Conservation (phyloP, 2,329 filamentous ascomycete genomes). For the Diaporthe amygdali region DNA sequence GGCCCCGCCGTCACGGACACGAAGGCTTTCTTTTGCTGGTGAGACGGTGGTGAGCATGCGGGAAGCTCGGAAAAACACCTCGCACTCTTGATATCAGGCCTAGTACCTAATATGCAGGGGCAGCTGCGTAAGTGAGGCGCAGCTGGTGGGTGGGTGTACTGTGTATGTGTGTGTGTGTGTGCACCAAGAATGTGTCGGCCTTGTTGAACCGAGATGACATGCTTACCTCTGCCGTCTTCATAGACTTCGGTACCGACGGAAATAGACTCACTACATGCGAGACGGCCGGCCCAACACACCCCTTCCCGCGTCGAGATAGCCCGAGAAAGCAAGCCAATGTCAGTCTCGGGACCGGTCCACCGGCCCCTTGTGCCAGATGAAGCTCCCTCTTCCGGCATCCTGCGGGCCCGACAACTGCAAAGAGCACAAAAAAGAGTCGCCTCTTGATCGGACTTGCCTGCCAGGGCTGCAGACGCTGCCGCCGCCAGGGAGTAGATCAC, state of each 20-base stretch:
- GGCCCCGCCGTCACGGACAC: not conserved
- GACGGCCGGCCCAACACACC: not conserved
- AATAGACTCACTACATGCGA: not conserved
- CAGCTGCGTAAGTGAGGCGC: not conserved
- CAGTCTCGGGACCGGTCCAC: slow-evolving; percentile 3
- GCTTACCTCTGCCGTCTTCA: not conserved
- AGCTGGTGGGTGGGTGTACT: not conserved
- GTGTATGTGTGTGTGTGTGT: not conserved
- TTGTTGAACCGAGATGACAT: not conserved
- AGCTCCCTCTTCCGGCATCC: not conserved
- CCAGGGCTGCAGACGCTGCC: not conserved
- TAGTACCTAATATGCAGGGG: not conserved
- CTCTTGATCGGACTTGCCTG: slow-evolving; percentile 5
- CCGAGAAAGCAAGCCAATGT: not conserved
- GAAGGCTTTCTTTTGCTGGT: not conserved
- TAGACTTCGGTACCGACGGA: not conserved
- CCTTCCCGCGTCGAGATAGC: not conserved
- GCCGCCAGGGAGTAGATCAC: not conserved
- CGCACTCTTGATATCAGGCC: slow-evolving; percentile 1
- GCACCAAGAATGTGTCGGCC: not conserved
- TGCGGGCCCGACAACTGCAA: not conserved
- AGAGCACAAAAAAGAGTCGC: too few species aligned
- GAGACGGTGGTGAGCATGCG: not conserved
- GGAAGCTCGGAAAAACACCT: slow-evolving; percentile 4
- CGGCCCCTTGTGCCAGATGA: slow-evolving; percentile 7